phyloP scores from a whole-genome alignment of 1,284 basidiomycete genomes.

The Ceraceosorus guamensis region DNA sequence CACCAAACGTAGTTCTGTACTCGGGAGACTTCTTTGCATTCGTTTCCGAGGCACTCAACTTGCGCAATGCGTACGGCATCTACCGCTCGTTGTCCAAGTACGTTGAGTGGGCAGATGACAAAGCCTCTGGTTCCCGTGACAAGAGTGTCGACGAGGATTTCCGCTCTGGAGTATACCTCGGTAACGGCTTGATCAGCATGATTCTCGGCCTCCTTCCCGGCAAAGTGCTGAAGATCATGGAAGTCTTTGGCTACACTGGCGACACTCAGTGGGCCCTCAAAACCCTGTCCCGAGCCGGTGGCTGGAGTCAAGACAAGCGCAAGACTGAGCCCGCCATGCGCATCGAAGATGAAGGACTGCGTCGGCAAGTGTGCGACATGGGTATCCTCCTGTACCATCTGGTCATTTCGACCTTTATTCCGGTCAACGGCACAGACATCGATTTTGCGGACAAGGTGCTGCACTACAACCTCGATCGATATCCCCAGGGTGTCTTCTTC shows the following conservation, averaged over 20 bases:
- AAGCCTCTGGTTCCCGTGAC: conserved; percentile 11
- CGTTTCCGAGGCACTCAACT: conserved; percentile 44
- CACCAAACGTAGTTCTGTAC: conserved; percentile 23
- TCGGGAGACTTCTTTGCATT: conserved; percentile 46
- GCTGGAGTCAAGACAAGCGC: conserved; percentile 25
- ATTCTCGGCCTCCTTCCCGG: conserved; percentile 44
- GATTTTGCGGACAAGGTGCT: conserved; percentile 45
- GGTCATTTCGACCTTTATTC: conserved; percentile 46
- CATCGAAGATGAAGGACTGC: conserved; percentile 9
- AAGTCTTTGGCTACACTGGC: conserved; percentile 46
- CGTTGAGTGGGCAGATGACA: conserved; percentile 40
- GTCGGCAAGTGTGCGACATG: conserved; percentile 39
- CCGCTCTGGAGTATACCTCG: conserved; percentile 44
- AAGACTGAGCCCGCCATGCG: conserved; percentile 22
- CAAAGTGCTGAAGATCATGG: conserved; percentile 47
- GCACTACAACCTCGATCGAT: conserved; percentile 41
- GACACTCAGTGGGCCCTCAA: conserved; percentile 33
- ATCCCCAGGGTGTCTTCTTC: conserved; percentile 45
- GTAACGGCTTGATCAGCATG: conserved; percentile 45
- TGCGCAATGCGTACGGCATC: conserved; percentile 46
- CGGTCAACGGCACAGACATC: conserved; percentile 44
- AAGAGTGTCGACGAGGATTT: conserved; percentile 40
- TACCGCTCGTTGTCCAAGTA: conserved; percentile 45
- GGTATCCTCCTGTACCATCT: conserved; percentile 42
- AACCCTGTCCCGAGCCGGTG: conserved; percentile 34